phyloP scores from a whole-genome alignment of 2,329 filamentous ascomycete species.

The Diaporthe aspalathi region DNA sequence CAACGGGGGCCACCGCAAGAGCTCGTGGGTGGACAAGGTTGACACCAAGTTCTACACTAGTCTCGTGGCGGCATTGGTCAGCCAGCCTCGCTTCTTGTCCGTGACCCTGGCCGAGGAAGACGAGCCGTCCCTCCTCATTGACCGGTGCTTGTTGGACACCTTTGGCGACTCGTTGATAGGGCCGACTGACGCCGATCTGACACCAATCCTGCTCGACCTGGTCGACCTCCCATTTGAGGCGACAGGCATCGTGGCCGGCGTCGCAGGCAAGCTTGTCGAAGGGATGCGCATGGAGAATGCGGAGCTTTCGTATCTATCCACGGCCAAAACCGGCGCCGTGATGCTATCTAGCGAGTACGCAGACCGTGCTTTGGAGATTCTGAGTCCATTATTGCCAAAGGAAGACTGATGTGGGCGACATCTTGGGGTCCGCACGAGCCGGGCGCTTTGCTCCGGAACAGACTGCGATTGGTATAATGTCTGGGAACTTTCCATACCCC shows the following conservation, averaged over 20 bases:
- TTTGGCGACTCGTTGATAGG: constrained; percentile 82
- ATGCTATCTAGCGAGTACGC: constrained; percentile 83
- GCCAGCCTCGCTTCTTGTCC: constrained; percentile 77
- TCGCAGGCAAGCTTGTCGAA: constrained; percentile 84
- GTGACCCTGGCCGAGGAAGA: constrained; percentile 79
- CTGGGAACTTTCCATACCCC: not conserved
- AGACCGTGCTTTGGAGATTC: constrained; percentile 76
- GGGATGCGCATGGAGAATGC: constrained; percentile 71
- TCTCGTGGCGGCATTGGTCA: constrained; percentile 69
- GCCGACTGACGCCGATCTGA: constrained; percentile 75
- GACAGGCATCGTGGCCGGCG: constrained; percentile 94
- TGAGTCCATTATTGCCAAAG: constrained; percentile 64
- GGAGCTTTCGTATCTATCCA: constrained; percentile 92
- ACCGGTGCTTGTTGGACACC: constrained; percentile 72
- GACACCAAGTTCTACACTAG: constrained; percentile 73
- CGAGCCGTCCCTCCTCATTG: constrained; percentile 78
- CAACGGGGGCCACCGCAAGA: constrained; percentile 51
- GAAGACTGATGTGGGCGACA: constrained; percentile 37
- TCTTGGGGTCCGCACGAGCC: not conserved
- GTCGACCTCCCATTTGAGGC: constrained; percentile 84
- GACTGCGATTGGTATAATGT: not conserved
- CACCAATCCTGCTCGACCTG: constrained; percentile 91
- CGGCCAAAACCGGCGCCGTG: constrained; percentile 87
- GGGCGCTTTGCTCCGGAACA: not conserved
- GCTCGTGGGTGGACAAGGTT: constrained; percentile 68